Conservation (phyloP, 768 basidiomycete species). For the Lactarius sp. region DNA sequence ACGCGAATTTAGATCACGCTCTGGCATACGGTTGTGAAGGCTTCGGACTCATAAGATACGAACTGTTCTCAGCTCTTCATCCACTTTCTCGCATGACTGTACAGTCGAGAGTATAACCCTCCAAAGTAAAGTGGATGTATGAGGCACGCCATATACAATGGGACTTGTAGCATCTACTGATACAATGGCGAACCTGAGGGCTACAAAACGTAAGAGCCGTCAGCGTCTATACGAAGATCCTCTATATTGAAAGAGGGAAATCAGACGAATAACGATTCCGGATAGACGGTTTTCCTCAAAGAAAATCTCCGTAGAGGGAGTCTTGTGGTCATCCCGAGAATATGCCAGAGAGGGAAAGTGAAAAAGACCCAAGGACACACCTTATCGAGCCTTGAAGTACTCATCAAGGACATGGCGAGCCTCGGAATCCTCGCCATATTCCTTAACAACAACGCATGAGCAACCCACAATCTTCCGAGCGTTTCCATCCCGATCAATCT, state of each 20-base stretch:
- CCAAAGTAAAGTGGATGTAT: background rate
- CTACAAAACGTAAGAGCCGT: conserved; percentile 4
- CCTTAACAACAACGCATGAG: conserved; percentile 95
- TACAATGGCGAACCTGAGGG: conserved; percentile 8
- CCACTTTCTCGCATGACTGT: background rate
- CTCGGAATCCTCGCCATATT: conserved; percentile 93
- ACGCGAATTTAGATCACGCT: background rate
- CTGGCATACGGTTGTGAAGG: background rate
- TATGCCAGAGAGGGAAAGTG: background rate
- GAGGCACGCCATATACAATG: background rate
- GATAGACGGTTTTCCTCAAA: conserved; percentile 75
- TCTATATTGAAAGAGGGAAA: conserved; percentile 14
- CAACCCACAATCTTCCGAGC: conserved; percentile 93
- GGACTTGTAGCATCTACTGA: conserved; percentile 17
- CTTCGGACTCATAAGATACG: background rate
- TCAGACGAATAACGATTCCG: conserved; percentile 91
- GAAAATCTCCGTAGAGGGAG: conserved; percentile 85
- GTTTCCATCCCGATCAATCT: conserved; percentile 99
- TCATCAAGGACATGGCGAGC: conserved; percentile 90
- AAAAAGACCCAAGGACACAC: conserved; percentile 30
- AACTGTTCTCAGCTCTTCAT: background rate
- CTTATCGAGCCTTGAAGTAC: conserved; percentile 94
- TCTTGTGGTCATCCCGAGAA: conserved; percentile 73
- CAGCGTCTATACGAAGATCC: background rate
- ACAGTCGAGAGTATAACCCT: background rate